Base-by-base conservation (phyloP, 164 flowering plant species). In the Kingdonia uniflora region DNA sequence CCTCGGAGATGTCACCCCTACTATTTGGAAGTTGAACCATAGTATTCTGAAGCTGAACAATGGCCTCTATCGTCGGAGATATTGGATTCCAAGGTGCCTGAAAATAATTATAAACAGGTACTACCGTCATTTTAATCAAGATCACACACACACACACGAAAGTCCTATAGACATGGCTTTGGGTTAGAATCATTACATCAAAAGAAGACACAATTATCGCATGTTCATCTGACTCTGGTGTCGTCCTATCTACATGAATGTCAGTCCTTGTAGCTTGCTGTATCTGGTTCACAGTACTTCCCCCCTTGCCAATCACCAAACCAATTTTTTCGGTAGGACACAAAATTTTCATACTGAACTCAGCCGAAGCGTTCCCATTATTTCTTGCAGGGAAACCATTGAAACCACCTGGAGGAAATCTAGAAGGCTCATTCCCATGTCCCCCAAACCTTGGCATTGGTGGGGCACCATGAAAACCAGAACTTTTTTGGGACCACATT, bases 251-350 rank as follows among this genome's bases (percentile, higher is more conserved):
- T 52, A 82, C 84, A 50, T 74, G 82, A 47, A 85, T 80, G 47
- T 69, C 73, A 6, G 86, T 68, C 51, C 87, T 86, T 6, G 86
- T 80, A 58, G 78, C 88, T 44, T 70, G 73, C 63, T 82, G 72
- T 15, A 85, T 48, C 62, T 76, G 81, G 46, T 52, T 80, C 12
- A 82, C 81, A 65, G 68, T 72, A 52, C 42, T 52, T 41, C 94
- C 94, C 41, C 86, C 86, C 64, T 75, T 85, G 19, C 94, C 94
- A 68, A 85, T 85, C 15, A 85, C 82, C n/a, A 73, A 73, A 35
- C 85, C 84, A 66, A 82, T 76, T 60, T 71, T 85, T 22, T 52
- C 81, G 69, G 74, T 57, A 15, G 81, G 68, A 62, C 88, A 85
- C 65, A 85, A 61, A 54, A 85, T 74, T 64, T 82, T 78, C 77